Conservation (phyloP, 2,329 filamentous ascomycete species). For the Calycina marina region DNA sequence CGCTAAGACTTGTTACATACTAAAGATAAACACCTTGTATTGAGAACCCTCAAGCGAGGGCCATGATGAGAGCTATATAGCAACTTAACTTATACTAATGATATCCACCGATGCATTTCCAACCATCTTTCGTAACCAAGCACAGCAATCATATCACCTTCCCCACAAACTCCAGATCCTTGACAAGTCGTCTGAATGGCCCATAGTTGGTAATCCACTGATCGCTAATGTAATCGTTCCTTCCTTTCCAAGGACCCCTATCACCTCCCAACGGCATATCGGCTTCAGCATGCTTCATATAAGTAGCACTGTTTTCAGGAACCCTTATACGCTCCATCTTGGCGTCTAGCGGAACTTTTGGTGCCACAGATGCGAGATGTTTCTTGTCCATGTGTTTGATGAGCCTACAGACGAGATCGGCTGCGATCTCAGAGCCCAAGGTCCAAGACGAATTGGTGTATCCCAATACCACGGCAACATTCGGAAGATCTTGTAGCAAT, state of each 20-base stretch:
- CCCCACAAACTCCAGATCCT: slow-evolving; percentile 15
- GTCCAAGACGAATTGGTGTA: slow-evolving; percentile 57
- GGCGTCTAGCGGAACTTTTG: slow-evolving; percentile 6
- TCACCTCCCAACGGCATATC: slow-evolving; percentile 14
- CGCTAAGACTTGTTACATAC: too few species aligned
- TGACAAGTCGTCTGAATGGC: slow-evolving; percentile 9
- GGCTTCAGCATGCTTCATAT: slow-evolving; percentile 15
- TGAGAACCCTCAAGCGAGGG: too few species aligned
- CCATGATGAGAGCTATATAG: too few species aligned
- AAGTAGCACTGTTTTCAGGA: slow-evolving; percentile 17
- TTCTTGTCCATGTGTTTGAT: slow-evolving; percentile 18
- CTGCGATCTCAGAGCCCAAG: slow-evolving; percentile 38
- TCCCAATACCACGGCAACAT: slow-evolving; percentile 44
- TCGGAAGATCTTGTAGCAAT: slow-evolving; percentile 55
- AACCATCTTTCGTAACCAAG: too few species aligned
- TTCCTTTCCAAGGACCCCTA: slow-evolving; percentile 16
- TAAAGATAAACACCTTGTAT: too few species aligned
- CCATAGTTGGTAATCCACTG: slow-evolving; percentile 17
- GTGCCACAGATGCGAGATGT: slow-evolving; percentile 7
- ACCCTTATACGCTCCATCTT: slow-evolving; percentile 7
- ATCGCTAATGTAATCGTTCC: slow-evolving; percentile 20
- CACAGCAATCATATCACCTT: too few species aligned
- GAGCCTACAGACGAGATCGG: slow-evolving; percentile 15
- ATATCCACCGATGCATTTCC: too few species aligned
- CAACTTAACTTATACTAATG: too few species aligned